These are phyloP conservation scores for Asterionellopsis glacialis DNA, from an alignment of 108 stramenopile genomes.

Conservation along the genomic window DNA sequence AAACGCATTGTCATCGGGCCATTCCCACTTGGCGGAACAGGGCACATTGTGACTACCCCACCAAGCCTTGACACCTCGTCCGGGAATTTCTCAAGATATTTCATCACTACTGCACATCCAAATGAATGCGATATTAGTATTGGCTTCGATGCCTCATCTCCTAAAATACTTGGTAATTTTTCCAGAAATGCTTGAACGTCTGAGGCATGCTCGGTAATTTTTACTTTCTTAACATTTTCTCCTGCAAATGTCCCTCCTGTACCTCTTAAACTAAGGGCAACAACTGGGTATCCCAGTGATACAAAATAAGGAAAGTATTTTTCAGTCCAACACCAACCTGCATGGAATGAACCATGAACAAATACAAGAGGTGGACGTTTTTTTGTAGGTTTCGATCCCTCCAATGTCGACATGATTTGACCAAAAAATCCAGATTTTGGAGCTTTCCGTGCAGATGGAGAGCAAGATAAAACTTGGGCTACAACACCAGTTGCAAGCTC, in stretches of 20 bases:
- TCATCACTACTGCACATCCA: conserved; percentile 57
- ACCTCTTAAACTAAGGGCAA: conserved; percentile 55
- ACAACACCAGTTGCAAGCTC: conserved; percentile 21
- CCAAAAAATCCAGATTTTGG: no score
- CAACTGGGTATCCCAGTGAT: conserved; percentile 40
- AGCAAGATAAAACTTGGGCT: conserved; percentile 16
- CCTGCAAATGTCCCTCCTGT: conserved; percentile 65
- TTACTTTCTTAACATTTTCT: conserved; percentile 63
- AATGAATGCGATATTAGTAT: conserved; percentile 55
- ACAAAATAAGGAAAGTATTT: conserved; percentile 47
- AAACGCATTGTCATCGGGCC: conserved; percentile 59
- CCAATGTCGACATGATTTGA: no score
- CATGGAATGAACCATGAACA: conserved; percentile 72
- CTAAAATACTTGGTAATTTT: conserved; percentile 7
- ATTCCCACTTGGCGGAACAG: conserved; percentile 83
- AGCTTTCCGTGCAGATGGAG: no score
- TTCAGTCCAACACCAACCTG: conserved; percentile 69
- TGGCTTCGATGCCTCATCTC: conserved; percentile 18
- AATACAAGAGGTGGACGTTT: conserved; percentile 43
- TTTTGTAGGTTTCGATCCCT: conserved; percentile 8
- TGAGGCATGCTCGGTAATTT: conserved; percentile 40
- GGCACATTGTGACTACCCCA: conserved; percentile 68
- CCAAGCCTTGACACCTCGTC: conserved; percentile 11
- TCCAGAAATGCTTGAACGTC: conserved; percentile 43
- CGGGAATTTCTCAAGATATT: conserved; percentile 36